Percentiles rank a stretch among this genome's conserved stretches.
Evolutionary conservation across 179 eudicot genomes (phyloP).

Genomic region (Dionaea muscipula): DNA sequence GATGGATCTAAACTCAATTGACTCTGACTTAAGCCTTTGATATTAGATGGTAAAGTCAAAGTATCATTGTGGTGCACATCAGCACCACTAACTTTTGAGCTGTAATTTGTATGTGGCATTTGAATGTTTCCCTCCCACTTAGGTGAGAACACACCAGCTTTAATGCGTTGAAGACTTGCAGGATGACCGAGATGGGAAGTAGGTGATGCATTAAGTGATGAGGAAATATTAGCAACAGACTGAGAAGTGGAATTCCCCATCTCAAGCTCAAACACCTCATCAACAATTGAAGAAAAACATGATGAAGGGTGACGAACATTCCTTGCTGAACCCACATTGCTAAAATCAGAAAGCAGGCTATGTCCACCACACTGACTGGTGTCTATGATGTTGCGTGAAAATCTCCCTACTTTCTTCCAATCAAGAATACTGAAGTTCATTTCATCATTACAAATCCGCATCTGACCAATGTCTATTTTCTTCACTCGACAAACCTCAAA

Average conservation of each 20-base stretch:
- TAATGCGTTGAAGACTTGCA: conserved; percentile 23
- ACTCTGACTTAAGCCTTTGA: conserved; percentile 45
- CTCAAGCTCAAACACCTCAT: conserved; percentile 81
- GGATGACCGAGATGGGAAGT: conserved; percentile 36
- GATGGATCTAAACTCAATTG: conserved; percentile 42
- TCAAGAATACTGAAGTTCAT: conserved; percentile 69
- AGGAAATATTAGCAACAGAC: conserved; percentile 27
- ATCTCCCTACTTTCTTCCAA: conserved; percentile 29
- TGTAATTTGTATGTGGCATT: conserved; percentile 24
- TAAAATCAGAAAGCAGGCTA: conserved; percentile 36
- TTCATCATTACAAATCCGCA: conserved; percentile 80
- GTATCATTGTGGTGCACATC: conserved; percentile 32
- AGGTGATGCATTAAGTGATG: conserved; percentile 29
- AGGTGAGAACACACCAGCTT: conserved; percentile 41
- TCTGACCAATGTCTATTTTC: conserved; percentile 51
- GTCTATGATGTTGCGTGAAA: conserved; percentile 25
- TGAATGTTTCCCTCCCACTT: conserved; percentile 38
- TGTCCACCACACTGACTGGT: conserved; percentile 32
- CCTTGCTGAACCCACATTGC: conserved; percentile 31
- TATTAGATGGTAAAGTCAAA: conserved; percentile 26
- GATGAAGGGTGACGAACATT: conserved; percentile 32
- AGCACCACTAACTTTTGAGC: conserved; percentile 21
- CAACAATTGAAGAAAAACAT: conserved; percentile 71
- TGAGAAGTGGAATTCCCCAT: conserved; percentile 39
- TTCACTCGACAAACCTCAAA: conserved; percentile 47